phyloP scores from a whole-genome alignment of 306 rosid genomes.

The Phaseolus lunatus region DNA sequence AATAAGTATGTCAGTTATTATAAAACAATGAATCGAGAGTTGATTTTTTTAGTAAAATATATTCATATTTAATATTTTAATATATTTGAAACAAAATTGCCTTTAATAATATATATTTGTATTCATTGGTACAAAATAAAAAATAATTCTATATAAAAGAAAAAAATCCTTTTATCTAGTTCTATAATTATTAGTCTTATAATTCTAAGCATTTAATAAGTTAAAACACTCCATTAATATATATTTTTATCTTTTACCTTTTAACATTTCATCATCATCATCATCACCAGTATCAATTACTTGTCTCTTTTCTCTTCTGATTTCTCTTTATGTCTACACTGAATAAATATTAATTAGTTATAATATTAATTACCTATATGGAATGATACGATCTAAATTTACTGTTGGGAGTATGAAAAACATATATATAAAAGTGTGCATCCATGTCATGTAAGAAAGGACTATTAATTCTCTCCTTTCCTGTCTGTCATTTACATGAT shows the following conservation, averaged over 20 bases:
- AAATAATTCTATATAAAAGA: neutral
- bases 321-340: neutral
- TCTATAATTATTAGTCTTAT: neutral
- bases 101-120: neutral
- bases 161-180: neutral
- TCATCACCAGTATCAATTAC: neutral
- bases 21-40: neutral
- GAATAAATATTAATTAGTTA: neutral
- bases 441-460: conserved; percentile 21
- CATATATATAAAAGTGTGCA: neutral
- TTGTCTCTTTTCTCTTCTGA: neutral
- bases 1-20: neutral
- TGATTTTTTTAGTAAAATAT: neutral
- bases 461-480: conserved; percentile 44
- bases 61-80: neutral
- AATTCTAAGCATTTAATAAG: too few relatives aligned
- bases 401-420: neutral
- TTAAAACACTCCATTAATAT: neutral
- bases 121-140: neutral
- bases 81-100: neutral
- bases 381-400: neutral
- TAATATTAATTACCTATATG: neutral
- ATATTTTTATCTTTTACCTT: too few relatives aligned
- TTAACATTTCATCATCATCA: too few relatives aligned
- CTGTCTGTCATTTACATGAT: conserved; percentile 74